Evolutionary conservation across 1,139 yeast genomes (phyloP), one percentile per base, ranked within the genome.

Genomic region (Yamadazyma songkhlaensis): DNA sequence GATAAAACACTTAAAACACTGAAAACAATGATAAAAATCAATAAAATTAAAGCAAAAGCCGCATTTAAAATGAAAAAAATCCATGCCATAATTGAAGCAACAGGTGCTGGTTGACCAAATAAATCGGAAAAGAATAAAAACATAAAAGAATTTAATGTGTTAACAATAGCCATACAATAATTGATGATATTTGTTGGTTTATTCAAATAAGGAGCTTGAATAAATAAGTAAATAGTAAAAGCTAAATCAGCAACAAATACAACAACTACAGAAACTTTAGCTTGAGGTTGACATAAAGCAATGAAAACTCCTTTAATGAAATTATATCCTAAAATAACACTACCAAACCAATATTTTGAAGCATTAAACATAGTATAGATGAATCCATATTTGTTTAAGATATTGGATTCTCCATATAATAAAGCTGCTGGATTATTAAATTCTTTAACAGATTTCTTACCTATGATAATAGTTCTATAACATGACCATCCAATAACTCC

Each of bases 361-460:
- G 94, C 92, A 47, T 74, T 75, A 55, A 82, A 84, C 88, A 84
- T 84, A n/a, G 92, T 84, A 59, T 84, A 85, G 50, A 85, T 77
- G 59, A 81, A 84, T 0, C 94, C 94, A 53, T 77, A 84, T 54
- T 81, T 81, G 60, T 79, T 72, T 52, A 84, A 71, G 31, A 84
- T 68, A 31, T 64, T 67, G 33, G 77, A 65, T 49, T 84, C 84
- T 47, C 94, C 92, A 53, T 84, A 85, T 35, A 85, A 64, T 37
- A 82, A 59, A 24, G 90, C 90, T 26, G 94, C 94, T 0, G 95
- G 89, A 53, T 84, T 84, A 36, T 77, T 74, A 54, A 71, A 81
- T 36, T 68, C 56, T 32, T 51, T 48, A 34, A 78, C 62, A 0
- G 94, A 84, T 40, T 55, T 57, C 34, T 57, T 66, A 21, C 88